Evolutionary conservation across 495 filamentous ascomycete genomes (phyloP).

Genomic region (Aspergillus ostianus): DNA sequence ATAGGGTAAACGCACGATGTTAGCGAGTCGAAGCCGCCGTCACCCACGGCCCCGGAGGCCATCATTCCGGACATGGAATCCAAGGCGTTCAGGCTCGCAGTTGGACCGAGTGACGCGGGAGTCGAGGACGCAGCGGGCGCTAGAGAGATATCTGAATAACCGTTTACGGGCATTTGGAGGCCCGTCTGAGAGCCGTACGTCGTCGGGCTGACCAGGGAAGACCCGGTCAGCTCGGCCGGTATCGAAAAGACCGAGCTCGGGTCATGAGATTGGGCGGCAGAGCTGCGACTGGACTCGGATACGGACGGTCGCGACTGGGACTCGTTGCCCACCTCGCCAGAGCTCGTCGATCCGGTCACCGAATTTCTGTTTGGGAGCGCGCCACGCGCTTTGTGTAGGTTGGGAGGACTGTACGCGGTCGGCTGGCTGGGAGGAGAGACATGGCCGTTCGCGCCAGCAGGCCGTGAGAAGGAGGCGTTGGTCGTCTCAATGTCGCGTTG

Average conservation of each 20-base stretch:
- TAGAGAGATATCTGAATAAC: constrained; percentile 31
- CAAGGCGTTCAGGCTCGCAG: constrained; percentile 17
- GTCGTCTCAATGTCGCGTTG: constrained; percentile 17
- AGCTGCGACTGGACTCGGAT: constrained; percentile 5
- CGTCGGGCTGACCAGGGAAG: constrained; percentile 18
- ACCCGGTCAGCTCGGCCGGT: constrained; percentile 28
- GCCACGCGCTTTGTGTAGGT: constrained; percentile 14
- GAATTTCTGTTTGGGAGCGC: constrained; percentile 11
- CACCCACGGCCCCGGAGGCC: constrained; percentile 34
- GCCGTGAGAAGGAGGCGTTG: constrained; percentile 13
- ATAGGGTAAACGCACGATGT: constrained; percentile 73
- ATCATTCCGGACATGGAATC: constrained; percentile 35
- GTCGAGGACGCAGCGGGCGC: constrained; percentile 19
- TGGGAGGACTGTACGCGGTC: constrained; percentile 19
- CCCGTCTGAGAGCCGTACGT: constrained; percentile 23
- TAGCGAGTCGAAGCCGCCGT: constrained; percentile 59
- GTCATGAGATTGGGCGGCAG: constrained; percentile 11
- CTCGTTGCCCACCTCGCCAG: constrained; percentile 16
- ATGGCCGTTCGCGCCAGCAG: constrained; percentile 13
- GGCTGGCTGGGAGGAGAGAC: constrained; percentile 6
- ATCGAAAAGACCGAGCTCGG: constrained; percentile 25
- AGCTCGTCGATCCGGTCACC: constrained; percentile 16
- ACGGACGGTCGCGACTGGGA: constrained; percentile 12
- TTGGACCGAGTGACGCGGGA: constrained; percentile 16
- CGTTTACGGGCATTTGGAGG: constrained; percentile 24